Base-by-base conservation (phyloP, 2,329 filamentous ascomycete genomes). In the Colletotrichum liriopes region DNA sequence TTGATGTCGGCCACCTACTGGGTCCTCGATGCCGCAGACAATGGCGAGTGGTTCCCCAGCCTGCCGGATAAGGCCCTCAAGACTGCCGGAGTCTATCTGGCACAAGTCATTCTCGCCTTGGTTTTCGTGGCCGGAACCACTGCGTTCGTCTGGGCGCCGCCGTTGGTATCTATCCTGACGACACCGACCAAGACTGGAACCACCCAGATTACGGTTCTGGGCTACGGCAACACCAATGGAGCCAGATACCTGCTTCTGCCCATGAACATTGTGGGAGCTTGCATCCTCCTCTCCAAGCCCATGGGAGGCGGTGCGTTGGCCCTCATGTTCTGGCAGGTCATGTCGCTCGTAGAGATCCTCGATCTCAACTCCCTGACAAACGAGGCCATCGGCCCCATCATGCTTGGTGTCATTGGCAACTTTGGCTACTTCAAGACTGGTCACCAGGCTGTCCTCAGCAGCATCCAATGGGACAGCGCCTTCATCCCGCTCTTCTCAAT, bases 381-480 rank as follows among this genome's bases (percentile, higher is more conserved):
- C 60, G 91, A 91, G 55, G 87, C 94, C 8, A 93, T 98, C 77
- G 96, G 95, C 0, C 95, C 96, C 26, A 86, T 96, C 49, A 88
- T 97, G 74, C 89, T 98, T 35, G 96, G 92, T 14, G 84, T 98
- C n/a, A 90, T 99, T 0, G 96, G 95, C 72, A 94, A 93, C 78
- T 97, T 96, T 82, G 92, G 98, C 85, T 99, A 92, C 86, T 99
- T 99, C 90, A 98, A 97, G 80, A 99, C 96, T 0, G 96, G 96
- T 73, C 96, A 99, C 82, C 96, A 98, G 83, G 96, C 96, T 16
- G 93, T 92, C 0, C 88, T 98, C 32, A 89, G 92, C 76, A 94
- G 91, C 75, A 96, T 99, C 78, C 96, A 99, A 79, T 99, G 96
- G 96, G 96, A 99, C 83, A 90, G 91, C 26, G 96, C 95, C 3